Evolutionary conservation across 2,329 filamentous ascomycete genomes (phyloP).

Genomic region (Verticillium isaacii): DNA sequence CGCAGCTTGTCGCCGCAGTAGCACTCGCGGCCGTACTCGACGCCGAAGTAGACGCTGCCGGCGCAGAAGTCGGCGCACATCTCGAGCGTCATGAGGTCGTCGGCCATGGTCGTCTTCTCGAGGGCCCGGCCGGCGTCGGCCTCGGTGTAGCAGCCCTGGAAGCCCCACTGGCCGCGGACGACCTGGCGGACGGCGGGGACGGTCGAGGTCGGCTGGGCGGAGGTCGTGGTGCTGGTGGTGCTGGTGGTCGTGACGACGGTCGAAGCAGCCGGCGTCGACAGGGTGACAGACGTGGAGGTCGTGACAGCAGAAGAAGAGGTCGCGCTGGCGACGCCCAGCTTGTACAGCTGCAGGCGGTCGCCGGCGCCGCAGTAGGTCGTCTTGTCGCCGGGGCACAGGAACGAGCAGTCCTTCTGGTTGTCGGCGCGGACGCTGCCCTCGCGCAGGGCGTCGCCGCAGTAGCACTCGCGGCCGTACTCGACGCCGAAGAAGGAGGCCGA

Average conservation of each 20-base stretch:
- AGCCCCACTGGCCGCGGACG: slow-evolving; percentile 18
- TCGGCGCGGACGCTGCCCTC: slow-evolving; percentile 8
- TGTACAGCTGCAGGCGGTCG: slow-evolving; percentile 9
- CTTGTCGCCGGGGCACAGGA: slow-evolving; percentile 19
- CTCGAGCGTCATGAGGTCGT: slow-evolving; percentile 29
- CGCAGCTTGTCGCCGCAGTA: slow-evolving; percentile 6
- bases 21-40: slow-evolving; percentile 27
- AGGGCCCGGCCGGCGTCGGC: slow-evolving; percentile 22
- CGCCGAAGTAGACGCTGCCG: slow-evolving; percentile 22
- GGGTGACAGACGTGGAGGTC: neutral
- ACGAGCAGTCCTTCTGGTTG: slow-evolving; percentile 17
- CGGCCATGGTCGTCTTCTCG: slow-evolving; percentile 17
- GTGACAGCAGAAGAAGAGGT: neutral
- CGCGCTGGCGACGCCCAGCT: neutral
- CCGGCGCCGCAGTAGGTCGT: slow-evolving; percentile 19
- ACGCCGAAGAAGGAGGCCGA: slow-evolving; percentile 6
- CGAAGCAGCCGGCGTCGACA: slow-evolving; percentile 1
- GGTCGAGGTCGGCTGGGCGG: slow-evolving; percentile 11
- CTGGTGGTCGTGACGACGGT: slow-evolving; percentile 4
- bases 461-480: slow-evolving; percentile 15
- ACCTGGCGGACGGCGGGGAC: slow-evolving; percentile 16
- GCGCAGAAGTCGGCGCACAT: slow-evolving; percentile 23
- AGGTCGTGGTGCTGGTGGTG: slow-evolving; percentile 2
- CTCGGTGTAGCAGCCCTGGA: slow-evolving; percentile 31
- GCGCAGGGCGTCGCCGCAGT: slow-evolving; percentile 13